phyloP scores from a whole-genome alignment of 148 eudicot genomes.

The Bassia scoparia region DNA sequence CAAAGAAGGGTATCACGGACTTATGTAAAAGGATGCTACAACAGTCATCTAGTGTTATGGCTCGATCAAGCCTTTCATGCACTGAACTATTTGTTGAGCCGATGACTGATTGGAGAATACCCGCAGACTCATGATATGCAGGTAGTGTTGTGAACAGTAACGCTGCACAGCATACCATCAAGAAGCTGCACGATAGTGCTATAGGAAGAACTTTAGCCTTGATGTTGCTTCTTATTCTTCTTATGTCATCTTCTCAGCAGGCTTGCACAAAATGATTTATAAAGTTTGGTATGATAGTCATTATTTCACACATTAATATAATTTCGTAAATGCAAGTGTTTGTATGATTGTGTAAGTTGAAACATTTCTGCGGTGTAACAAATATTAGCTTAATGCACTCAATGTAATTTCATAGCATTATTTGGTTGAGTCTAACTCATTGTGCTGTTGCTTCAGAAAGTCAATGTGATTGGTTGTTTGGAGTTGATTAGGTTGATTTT shows the following conservation, averaged over 20 bases:
- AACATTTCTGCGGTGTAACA: background rate
- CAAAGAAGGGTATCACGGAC: slow-evolving; percentile 82
- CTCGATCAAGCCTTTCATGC: slow-evolving; percentile 80
- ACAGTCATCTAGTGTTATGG: slow-evolving; percentile 74
- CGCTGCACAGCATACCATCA: slow-evolving; percentile 78
- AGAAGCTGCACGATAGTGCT: slow-evolving; percentile 65
- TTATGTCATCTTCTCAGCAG: slow-evolving; percentile 69
- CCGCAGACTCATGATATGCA: slow-evolving; percentile 91
- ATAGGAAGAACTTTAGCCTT: slow-evolving; percentile 75
- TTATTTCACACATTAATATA: too few species aligned
- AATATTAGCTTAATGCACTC: background rate
- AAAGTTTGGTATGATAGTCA: background rate
- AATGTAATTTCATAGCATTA: background rate
- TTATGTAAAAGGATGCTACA: slow-evolving; percentile 75
- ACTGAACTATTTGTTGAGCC: slow-evolving; percentile 85
- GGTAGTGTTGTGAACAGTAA: slow-evolving; percentile 67
- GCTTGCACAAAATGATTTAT: slow-evolving; percentile 41
- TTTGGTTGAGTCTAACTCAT: background rate
- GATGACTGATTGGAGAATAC: slow-evolving; percentile 73
- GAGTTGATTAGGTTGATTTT: background rate
- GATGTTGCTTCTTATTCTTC: slow-evolving; percentile 45
- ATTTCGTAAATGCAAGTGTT: background rate
- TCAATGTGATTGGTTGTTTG: background rate
- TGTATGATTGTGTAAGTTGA: background rate
- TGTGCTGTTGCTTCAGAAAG: background rate